Percentiles rank a stretch among this genome's conserved stretches.
Conservation (phyloP, 306 rosid genomes). For the Pterocarpus santalinus region DNA sequence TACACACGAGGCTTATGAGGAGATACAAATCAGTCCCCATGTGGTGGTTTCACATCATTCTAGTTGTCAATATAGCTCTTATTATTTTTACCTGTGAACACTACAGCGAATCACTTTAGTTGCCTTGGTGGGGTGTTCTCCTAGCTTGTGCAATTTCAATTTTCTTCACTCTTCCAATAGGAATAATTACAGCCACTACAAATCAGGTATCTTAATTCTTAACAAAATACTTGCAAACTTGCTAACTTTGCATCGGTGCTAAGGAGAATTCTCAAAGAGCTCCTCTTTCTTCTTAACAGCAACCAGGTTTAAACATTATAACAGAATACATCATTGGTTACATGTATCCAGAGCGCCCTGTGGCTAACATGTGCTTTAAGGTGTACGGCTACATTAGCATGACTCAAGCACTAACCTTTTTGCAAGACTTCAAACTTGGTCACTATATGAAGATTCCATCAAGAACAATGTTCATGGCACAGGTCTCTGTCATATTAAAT, state of each 20-base stretch:
- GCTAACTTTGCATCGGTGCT: slow-evolving; percentile 5
- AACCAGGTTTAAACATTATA: slow-evolving; percentile 84
- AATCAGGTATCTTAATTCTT: slow-evolving; percentile 65
- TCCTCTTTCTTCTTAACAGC: slow-evolving; percentile 51
- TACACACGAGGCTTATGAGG: slow-evolving; percentile 80
- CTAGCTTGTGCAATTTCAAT: slow-evolving; percentile 77
- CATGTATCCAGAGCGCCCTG: slow-evolving; percentile 86
- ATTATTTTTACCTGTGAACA: slow-evolving; percentile 60
- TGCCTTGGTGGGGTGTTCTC: slow-evolving; percentile 94
- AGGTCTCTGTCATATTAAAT: slow-evolving; percentile 53
- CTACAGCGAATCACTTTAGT: slow-evolving; percentile 73
- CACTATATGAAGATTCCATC: slow-evolving; percentile 99
- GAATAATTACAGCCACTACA: slow-evolving; percentile 81
- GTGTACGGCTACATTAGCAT: slow-evolving; percentile 94
- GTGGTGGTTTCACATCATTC: slow-evolving; percentile 78
- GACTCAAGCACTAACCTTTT: slow-evolving; percentile 76
- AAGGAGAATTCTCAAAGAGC: slow-evolving; percentile 15
- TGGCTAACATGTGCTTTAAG: slow-evolving; percentile 98
- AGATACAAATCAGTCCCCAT: slow-evolving; percentile 69
- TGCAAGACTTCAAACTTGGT: slow-evolving; percentile 86
- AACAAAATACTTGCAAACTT: background rate
- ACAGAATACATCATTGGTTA: slow-evolving; percentile 92
- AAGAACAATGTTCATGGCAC: slow-evolving; percentile 90
- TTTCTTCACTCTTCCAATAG: slow-evolving; percentile 74
- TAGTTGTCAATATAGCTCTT: slow-evolving; percentile 66